Conservation (phyloP, 768 basidiomycete species). For the Infundibulicybe gibba region DNA sequence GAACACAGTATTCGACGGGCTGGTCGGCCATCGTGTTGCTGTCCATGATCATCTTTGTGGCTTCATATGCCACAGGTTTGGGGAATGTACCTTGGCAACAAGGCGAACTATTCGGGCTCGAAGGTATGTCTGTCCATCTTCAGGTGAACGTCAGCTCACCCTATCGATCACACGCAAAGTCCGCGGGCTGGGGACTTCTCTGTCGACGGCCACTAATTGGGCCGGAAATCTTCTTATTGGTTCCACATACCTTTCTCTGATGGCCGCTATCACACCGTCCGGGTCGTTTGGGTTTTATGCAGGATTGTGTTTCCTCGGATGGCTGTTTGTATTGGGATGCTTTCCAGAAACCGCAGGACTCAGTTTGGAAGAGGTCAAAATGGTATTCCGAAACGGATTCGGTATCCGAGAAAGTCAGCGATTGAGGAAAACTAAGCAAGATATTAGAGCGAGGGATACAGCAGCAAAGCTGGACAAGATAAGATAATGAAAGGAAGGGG, state of each 20-base stretch:
- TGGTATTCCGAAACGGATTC: conserved; percentile 62
- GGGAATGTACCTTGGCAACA: conserved; percentile 89
- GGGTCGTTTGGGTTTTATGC: conserved; percentile 80
- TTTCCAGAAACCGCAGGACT: conserved; percentile 82
- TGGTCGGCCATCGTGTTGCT: conserved; percentile 72
- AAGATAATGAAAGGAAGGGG: background rate
- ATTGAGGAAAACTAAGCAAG: conserved; percentile 41
- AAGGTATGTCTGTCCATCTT: conserved; percentile 57
- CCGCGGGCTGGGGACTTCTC: conserved; percentile 73
- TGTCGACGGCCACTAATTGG: conserved; percentile 80
- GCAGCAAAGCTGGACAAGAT: conserved; percentile 1
- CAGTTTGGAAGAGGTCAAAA: conserved; percentile 62
- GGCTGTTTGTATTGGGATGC: conserved; percentile 62
- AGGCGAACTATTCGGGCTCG: conserved; percentile 77
- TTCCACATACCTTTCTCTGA: conserved; percentile 77
- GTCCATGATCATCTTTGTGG: conserved; percentile 83
- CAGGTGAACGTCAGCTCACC: background rate
- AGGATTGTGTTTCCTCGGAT: conserved; percentile 65
- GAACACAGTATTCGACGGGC: conserved; percentile 33
- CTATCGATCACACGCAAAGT: conserved; percentile 30
- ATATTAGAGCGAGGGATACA: conserved; percentile 31
- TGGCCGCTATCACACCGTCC: conserved; percentile 67
- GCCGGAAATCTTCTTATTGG: conserved; percentile 71
- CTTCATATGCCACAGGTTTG: conserved; percentile 75
- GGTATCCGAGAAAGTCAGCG: conserved; percentile 56